A percentile compares a stretch with the other conserved stretches of the same genome.
Conservation (phyloP, 1,284 basidiomycete species). For the Wallemia hederae region DNA sequence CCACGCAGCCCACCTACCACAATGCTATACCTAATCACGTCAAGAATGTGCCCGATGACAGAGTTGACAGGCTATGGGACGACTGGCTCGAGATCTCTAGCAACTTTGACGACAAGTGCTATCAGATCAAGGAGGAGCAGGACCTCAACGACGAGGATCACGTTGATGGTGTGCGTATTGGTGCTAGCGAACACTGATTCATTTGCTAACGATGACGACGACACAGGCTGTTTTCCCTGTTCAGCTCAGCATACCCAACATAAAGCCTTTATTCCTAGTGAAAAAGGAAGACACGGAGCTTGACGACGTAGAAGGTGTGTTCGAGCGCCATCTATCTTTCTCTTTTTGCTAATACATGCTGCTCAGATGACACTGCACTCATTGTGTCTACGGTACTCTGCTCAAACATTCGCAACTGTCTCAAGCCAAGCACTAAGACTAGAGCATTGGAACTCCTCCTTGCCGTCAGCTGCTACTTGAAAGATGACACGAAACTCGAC, state of each 20-base stretch:
- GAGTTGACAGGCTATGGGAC: constrained; percentile 44
- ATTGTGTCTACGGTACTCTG: constrained; percentile 58
- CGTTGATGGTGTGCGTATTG: constrained; percentile 3
- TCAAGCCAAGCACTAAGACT: constrained; percentile 56
- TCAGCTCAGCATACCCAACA: constrained; percentile 39
- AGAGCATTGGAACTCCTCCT: constrained; percentile 64
- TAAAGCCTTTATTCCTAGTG: background rate
- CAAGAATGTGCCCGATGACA: constrained; percentile 24
- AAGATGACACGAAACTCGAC: constrained; percentile 85
- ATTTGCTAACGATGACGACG: background rate
- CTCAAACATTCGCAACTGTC: constrained; percentile 67
- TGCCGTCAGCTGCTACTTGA: constrained; percentile 49
- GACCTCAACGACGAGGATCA: constrained; percentile 9
- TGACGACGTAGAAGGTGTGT: background rate
- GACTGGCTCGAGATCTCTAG: constrained; percentile 50
- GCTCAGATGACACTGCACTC: constrained; percentile 42
- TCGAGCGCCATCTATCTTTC: too few species aligned
- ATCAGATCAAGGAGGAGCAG: constrained; percentile 20
- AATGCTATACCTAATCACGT: background rate
- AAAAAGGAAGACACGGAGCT: background rate
- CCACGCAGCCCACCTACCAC: constrained; percentile 7
- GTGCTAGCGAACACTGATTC: background rate
- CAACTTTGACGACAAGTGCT: constrained; percentile 24
- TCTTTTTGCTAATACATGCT: constrained; percentile 4
- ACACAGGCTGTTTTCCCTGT: constrained; percentile 48